phyloP scores from a whole-genome alignment of 1,284 basidiomycete species.

The Cutaneotrichosporon sp. region DNA sequence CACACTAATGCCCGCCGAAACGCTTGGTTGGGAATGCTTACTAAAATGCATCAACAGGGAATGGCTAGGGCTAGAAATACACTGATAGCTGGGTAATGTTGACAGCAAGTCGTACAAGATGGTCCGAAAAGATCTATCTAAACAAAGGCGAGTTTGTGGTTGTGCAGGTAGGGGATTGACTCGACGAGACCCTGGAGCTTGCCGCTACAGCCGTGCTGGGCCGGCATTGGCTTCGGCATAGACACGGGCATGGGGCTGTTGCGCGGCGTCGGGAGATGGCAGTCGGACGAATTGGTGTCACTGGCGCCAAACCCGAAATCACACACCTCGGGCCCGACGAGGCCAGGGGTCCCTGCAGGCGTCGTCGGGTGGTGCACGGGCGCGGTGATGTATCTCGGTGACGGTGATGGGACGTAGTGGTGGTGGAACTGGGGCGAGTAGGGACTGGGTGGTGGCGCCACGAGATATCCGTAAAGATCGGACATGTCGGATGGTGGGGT shows the following conservation, averaged over 20 bases:
- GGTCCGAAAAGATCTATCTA: neutral
- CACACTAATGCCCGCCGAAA: neutral
- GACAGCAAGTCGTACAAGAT: neutral
- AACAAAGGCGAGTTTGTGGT: neutral
- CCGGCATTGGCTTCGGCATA: no score
- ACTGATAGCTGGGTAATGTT: neutral
- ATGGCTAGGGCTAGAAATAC: neutral
- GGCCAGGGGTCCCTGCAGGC: constrained; percentile 14
- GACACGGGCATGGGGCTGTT: constrained; percentile 2
- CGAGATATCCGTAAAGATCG: neutral
- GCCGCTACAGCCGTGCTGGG: neutral
- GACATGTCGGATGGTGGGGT: neutral
- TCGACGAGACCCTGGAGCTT: neutral
- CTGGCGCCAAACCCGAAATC: neutral
- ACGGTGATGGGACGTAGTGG: neutral
- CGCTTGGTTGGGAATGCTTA: neutral
- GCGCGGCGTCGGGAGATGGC: neutral
- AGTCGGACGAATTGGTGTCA: neutral
- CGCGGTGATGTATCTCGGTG: neutral
- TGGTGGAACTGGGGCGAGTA: constrained; percentile 5
- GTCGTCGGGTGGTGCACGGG: constrained; percentile 4
- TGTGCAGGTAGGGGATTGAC: neutral
- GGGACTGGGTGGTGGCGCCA: neutral
- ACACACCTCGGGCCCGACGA: constrained; percentile 8
- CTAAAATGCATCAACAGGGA: constrained; percentile 7